Evolutionary conservation across 306 rosid genomes (phyloP).

Genomic region (Castanea sativa): DNA sequence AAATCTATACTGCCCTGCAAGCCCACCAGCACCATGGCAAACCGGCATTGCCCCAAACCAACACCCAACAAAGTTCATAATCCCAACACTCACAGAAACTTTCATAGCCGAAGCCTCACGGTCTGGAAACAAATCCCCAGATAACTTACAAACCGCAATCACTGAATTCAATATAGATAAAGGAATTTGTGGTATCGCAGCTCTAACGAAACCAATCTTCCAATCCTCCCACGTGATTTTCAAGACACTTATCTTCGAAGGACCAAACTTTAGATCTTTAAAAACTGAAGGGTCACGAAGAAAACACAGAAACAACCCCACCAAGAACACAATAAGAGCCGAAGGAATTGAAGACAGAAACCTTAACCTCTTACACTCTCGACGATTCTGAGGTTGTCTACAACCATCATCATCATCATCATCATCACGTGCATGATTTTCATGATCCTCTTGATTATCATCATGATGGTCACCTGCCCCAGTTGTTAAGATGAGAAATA

Average conservation of each 20-base stretch:
- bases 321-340: slow-evolving; percentile 59
- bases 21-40: slow-evolving; percentile 87
- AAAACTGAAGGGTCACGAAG: slow-evolving; percentile 57
- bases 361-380: slow-evolving; percentile 20
- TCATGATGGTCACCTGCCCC: slow-evolving; percentile 52
- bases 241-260: slow-evolving; percentile 37
- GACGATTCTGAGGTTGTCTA: background rate
- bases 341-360: slow-evolving; percentile 50
- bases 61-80: slow-evolving; percentile 79
- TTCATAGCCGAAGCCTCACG: slow-evolving; percentile 66
- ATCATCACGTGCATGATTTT: background rate
- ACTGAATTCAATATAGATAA: slow-evolving; percentile 67
- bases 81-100: slow-evolving; percentile 63
- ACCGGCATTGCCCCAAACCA: slow-evolving; percentile 95
- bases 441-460: too few relatives aligned
- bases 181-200: slow-evolving; percentile 79
- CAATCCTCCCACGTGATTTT: slow-evolving; percentile 67
- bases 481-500: slow-evolving; percentile 58
- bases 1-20: slow-evolving; percentile 80
- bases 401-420: background rate
- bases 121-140: slow-evolving; percentile 74
- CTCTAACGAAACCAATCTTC: slow-evolving; percentile 61
- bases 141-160: slow-evolving; percentile 74
- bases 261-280: slow-evolving; percentile 49
- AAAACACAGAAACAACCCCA: slow-evolving; percentile 55